Evolutionary conservation across 306 rosid genomes (phyloP), one percentile per base, ranked within the genome.

Genomic region (Glycine tomentella): DNA sequence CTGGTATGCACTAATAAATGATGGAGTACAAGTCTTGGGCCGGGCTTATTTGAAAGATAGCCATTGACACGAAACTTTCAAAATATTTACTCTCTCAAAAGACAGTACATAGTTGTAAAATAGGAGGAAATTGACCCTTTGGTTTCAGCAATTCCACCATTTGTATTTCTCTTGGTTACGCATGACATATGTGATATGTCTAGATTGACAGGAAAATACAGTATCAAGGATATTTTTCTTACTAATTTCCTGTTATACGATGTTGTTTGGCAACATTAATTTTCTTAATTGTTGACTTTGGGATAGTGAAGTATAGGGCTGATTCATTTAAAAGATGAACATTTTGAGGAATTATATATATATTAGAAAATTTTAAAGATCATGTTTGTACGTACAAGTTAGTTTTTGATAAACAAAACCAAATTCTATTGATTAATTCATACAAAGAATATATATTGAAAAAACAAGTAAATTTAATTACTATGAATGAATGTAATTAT

Each of bases 251-350:
- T 34, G 51, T 51, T 3, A 25, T 13, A 3, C 8, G 46, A 33
- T 49, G 46, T 12, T 46, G 4, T 10, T 10, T 49, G 12, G 20
- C 44, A 7, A 48, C 6, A 13, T 13, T 70, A 50, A 49, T 70
- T 51, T 71, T 71, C 76, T 71, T 70, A 11, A 3, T 16, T 66
- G 33, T 8, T 46, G 74, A 69, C 74, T 11, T 16, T 69, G 42
- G 9, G 57, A 20, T 20, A 20, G 0, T 20, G 20, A 20, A 0
- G 20, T 20, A 20, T 20, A 20, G 20, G 20, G 20, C 20, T 20
- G 20, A 0, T 20, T 20, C 20, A 0, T 0, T 20, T 20, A 20
- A 20, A 20, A 20, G 20, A 20, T 20, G 20, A 20, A 20, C 20
- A 20, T 20, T 20, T 25, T 25, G 31, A 25, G 31, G 31, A 25